Conservation (phyloP, 2,329 filamentous ascomycete species). For the Purpureocillium takamizusanense region DNA sequence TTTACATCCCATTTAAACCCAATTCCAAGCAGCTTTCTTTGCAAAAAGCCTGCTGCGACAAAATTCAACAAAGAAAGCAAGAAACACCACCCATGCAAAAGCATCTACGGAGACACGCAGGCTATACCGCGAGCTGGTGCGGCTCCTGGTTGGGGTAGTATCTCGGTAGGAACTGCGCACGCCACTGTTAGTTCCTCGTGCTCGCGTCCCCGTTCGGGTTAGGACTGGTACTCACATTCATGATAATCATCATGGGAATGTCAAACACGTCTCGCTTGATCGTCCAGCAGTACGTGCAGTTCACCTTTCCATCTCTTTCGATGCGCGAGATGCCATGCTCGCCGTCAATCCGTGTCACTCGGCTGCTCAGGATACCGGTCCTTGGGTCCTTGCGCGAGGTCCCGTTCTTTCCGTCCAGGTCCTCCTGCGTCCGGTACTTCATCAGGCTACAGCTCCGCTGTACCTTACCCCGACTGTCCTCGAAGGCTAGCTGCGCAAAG, state of each 20-base stretch:
- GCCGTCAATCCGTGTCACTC: conserved; percentile 55
- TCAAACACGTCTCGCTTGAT: conserved; percentile 96
- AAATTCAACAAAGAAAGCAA: conserved; percentile 9
- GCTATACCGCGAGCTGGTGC: conserved; percentile 45
- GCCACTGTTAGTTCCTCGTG: background rate
- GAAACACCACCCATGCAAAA: conserved; percentile 10
- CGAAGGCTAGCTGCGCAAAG: conserved; percentile 86
- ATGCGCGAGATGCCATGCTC: conserved; percentile 75
- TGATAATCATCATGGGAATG: conserved; percentile 96
- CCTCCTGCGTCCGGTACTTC: conserved; percentile 76
- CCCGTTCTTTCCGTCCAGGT: conserved; percentile 30
- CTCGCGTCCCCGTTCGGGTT: background rate
- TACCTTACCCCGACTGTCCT: conserved; percentile 78
- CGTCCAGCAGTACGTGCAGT: conserved; percentile 94
- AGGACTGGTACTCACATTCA: conserved; percentile 66
- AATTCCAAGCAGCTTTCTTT: background rate
- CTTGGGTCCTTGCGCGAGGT: conserved; percentile 34
- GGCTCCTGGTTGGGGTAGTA: conserved; percentile 50
- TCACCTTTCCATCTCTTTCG: conserved; percentile 81
- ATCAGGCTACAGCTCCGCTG: conserved; percentile 77
- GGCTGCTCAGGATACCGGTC: conserved; percentile 43
- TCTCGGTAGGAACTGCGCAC: conserved; percentile 45
- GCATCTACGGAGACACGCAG: conserved; percentile 7
- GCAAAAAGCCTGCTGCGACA: background rate
- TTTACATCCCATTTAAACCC: no score